phyloP scores from a whole-genome alignment of 78 protist genomes.

The Speleostelium caveatum region DNA sequence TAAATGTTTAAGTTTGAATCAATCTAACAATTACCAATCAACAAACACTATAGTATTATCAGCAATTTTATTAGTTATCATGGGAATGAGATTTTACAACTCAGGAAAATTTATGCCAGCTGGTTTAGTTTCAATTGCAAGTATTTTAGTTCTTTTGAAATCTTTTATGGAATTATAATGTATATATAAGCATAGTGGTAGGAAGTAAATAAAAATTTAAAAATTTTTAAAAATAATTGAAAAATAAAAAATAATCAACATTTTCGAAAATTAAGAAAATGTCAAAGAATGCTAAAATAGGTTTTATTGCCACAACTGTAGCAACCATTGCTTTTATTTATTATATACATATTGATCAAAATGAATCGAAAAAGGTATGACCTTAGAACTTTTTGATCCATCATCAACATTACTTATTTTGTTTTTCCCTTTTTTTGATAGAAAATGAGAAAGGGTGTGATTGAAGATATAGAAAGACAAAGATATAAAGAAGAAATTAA shows the following conservation, averaged over 20 bases:
- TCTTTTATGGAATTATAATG: too few relatives aligned
- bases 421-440: not conserved
- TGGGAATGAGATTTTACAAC: conserved; percentile 57
- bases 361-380: conserved; percentile 24
- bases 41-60: not conserved
- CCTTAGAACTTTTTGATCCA: not conserved
- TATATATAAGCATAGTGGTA: too few relatives aligned
- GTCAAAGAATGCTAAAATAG: not conserved
- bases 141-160: conserved; percentile 3
- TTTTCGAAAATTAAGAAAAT: too few relatives aligned
- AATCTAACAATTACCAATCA: not conserved
- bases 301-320: not conserved
- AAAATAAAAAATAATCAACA: too few relatives aligned
- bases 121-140: conserved; percentile 36
- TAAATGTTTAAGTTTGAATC: not conserved
- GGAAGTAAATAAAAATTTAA: too few relatives aligned
- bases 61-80: conserved; percentile 13
- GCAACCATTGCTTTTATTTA: conserved; percentile 5
- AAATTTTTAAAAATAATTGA: too few relatives aligned
- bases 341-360: conserved; percentile 24
- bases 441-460: conserved; percentile 46
- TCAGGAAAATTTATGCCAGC: conserved; percentile 74
- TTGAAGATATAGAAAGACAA: conserved; percentile 31
- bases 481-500: conserved; percentile 23
- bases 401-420: not conserved